Percentiles rank a stretch among this genome's conserved stretches.
These are phyloP conservation scores for Pseudogymnoascus sp. DNA, from an alignment of 2,329 filamentous ascomycete genomes.

Conservation along the genomic window DNA sequence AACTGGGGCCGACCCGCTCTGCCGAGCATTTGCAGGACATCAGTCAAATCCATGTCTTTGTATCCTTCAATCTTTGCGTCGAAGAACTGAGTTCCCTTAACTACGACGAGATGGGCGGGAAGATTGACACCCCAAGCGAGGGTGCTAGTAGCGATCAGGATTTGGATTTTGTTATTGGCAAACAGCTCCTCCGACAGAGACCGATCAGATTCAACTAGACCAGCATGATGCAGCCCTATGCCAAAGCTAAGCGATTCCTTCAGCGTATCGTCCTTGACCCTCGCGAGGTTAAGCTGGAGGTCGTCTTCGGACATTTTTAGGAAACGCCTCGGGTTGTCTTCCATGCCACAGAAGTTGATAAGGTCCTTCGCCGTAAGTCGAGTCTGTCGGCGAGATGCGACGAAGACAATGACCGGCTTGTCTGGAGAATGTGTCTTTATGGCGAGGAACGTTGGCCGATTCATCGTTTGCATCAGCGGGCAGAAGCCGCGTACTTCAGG, in stretches of 20 bases:
- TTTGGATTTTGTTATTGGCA: constrained; percentile 95
- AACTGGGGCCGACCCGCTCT: constrained; percentile 94
- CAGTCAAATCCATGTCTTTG: constrained; percentile 97
- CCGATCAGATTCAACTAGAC: constrained; percentile 88
- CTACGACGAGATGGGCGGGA: constrained; percentile 91
- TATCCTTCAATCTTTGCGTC: constrained; percentile 97
- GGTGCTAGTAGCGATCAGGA: constrained; percentile 90
- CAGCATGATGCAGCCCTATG: constrained; percentile 94
- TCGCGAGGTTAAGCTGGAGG: constrained; percentile 73
- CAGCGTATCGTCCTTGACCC: constrained; percentile 88
- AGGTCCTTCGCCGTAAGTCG: constrained; percentile 90
- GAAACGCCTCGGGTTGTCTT: constrained; percentile 92
- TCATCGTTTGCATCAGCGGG: constrained; percentile 98
- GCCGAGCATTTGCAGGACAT: constrained; percentile 96
- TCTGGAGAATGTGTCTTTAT: constrained; percentile 94
- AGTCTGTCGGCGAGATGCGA: constrained; percentile 90
- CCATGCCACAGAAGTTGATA: constrained; percentile 97
- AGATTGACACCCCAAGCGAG: constrained; percentile 97
- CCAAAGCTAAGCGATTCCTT: constrained; percentile 94
- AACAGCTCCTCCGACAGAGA: constrained; percentile 91
- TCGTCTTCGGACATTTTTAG: constrained; percentile 93
- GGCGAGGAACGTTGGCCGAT: constrained; percentile 88
- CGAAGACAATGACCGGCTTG: constrained; percentile 97
- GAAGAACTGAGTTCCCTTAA: constrained; percentile 97
- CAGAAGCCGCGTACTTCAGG: constrained; percentile 93